Base-by-base conservation (phyloP, 2,329 filamentous ascomycete species). In the Xylaria sp. region DNA sequence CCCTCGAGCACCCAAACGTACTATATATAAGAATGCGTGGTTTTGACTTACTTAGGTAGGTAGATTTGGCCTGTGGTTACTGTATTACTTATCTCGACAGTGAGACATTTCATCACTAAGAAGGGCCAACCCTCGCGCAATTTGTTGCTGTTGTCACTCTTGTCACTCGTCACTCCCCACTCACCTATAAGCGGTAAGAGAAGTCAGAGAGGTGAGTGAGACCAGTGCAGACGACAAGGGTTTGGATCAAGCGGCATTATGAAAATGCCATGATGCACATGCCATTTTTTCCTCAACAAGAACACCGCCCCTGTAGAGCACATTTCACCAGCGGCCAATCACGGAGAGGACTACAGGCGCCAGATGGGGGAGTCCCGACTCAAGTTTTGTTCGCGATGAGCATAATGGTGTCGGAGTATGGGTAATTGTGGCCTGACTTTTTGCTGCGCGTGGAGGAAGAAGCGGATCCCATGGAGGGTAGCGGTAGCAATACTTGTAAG, bases 381-480 rank as follows among this genome's bases (percentile, higher is more conserved):
- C 56, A 23, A 67, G 57, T 44, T 46, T 60, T 31, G 38, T 38
- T 42, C n/a, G 48, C 23, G 42, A 66, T 42, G 64, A 46, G 57
- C 48, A 64, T 40, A 56, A 68, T 56, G 57, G 53, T 61, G 67
- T 66, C 68, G 64, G 65, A 66, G 61, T 64, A 46, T 68, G 44
- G 63, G 23, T 53, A 61, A 69, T 71, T 69, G 62, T 73, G 72
- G 72, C 69, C 68, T 73, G 72, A 73, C 68, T 72, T 71, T 28
- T 67, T 69, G 62, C 53, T 66, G 60, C 61, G 59, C 57, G 48
- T 59, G 51, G 48, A 58, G 58, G 57, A 67, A 38, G 66, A 60
- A 66, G 67, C 69, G 69, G 66, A 66, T 63, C 69, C 59, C 15
- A 28, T 23, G 54, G 33, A 63, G 31, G 59, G 59, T 40, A 44